Evolutionary conservation across 768 basidiomycete species (phyloP).

Genomic region (Mycena galopus): DNA sequence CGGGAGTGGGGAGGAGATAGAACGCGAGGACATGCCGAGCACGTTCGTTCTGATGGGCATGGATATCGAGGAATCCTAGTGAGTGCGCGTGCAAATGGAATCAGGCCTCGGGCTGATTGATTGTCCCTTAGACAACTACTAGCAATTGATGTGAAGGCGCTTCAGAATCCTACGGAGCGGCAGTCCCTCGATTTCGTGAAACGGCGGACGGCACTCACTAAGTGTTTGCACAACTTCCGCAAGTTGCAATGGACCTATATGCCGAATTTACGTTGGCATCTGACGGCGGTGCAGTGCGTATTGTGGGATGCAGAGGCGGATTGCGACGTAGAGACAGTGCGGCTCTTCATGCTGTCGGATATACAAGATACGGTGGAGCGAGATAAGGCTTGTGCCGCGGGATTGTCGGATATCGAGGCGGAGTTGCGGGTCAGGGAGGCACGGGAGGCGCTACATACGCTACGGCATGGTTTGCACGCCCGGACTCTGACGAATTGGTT

Average conservation of each 20-base stretch:
- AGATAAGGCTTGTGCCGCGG: not conserved
- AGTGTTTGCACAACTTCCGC: not conserved
- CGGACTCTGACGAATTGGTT: not conserved
- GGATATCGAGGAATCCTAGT: no score
- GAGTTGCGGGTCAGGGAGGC: not conserved
- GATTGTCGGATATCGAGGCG: not conserved
- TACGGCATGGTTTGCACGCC: not conserved
- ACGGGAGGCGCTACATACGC: no score
- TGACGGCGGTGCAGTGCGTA: not conserved
- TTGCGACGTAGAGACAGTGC: not conserved
- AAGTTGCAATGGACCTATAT: not conserved
- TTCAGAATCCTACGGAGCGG: not conserved
- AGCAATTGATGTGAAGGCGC: not conserved
- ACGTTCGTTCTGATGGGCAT: no score
- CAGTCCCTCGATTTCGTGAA: not conserved
- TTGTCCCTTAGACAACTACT: no score
- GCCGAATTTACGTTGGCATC: no score
- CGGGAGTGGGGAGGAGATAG: no score
- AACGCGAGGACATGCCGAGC: no score
- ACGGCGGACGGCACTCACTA: not conserved
- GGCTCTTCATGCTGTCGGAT: not conserved
- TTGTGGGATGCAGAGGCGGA: not conserved
- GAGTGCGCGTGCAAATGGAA: no score
- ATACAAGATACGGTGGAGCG: not conserved
- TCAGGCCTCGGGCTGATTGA: no score